These are phyloP conservation scores for Simmondsia chinensis DNA, from an alignment of 148 eudicot species.

Conservation along the genomic window DNA sequence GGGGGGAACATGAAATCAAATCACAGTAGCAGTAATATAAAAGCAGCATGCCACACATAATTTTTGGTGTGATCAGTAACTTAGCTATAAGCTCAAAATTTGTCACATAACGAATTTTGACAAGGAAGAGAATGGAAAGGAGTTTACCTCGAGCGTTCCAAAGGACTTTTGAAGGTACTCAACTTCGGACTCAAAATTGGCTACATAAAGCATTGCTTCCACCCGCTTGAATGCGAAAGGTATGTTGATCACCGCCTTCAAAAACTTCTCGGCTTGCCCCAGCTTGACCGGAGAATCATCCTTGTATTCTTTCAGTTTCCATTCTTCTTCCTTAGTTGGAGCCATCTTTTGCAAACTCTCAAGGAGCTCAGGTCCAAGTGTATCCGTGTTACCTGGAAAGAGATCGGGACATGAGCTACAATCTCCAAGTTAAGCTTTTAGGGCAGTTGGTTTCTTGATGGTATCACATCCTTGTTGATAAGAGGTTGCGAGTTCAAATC, in stretches of 20 bases:
- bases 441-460: no score
- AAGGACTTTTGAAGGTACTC: constrained; percentile 85
- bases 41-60: no score
- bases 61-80: no score
- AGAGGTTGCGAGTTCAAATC: no score
- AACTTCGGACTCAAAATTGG: constrained; percentile 82
- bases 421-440: neutral
- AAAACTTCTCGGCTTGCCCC: constrained; percentile 89
- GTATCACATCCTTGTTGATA: no score
- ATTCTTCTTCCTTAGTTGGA: constrained; percentile 88
- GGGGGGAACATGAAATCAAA: no score
- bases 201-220: constrained; percentile 75
- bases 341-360: constrained; percentile 93
- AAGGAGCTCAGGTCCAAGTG: constrained; percentile 82
- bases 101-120: no score
- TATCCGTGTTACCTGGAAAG: constrained; percentile 66
- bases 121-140: neutral
- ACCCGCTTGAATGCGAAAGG: constrained; percentile 87
- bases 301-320: constrained; percentile 74
- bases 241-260: constrained; percentile 75
- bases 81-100: no score
- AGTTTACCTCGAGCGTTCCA: constrained; percentile 76
- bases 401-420: neutral
- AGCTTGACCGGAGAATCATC: constrained; percentile 88
- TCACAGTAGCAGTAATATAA: no score